phyloP scores from a whole-genome alignment of 2,329 filamentous ascomycete species.

The Fusarium cyanostomum region DNA sequence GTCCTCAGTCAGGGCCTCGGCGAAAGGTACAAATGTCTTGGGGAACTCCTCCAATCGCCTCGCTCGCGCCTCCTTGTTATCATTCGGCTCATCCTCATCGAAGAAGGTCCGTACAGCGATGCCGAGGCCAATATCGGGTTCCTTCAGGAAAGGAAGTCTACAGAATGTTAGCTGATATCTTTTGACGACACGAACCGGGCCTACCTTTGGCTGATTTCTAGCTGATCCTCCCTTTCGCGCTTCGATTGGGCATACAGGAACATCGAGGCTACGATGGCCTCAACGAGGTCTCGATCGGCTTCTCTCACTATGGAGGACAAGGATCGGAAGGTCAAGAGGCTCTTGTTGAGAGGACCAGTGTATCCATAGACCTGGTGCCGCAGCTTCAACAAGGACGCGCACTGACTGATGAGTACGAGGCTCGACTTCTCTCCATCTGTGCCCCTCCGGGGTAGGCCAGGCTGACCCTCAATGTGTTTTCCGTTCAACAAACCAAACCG shows the following conservation, averaged over 20 bases:
- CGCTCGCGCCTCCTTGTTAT: constrained; percentile 59
- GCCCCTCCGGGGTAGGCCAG: constrained; percentile 65
- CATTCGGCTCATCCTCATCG: constrained; percentile 72
- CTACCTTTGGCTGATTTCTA: constrained; percentile 77
- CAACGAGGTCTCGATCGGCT: constrained; percentile 82
- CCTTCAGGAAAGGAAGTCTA: constrained; percentile 73
- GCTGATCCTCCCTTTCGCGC: constrained; percentile 72
- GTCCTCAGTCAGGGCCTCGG: constrained; percentile 67
- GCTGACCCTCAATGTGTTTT: constrained; percentile 66
- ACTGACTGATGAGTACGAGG: constrained; percentile 84
- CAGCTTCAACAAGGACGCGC: constrained; percentile 83
- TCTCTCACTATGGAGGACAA: constrained; percentile 82
- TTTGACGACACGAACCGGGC: constrained; percentile 34
- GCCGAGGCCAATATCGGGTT: constrained; percentile 78
- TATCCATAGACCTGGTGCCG: constrained; percentile 88
- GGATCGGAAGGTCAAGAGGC: constrained; percentile 86
- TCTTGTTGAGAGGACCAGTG: constrained; percentile 91
- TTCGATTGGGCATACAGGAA: constrained; percentile 83
- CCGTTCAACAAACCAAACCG: constrained; percentile 81
- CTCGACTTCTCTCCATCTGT: constrained; percentile 78
- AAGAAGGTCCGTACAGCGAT: constrained; percentile 84
- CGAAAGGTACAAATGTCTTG: constrained; percentile 64
- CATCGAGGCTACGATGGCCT: constrained; percentile 82
- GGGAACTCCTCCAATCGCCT: constrained; percentile 62
- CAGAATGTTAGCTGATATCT: constrained; percentile 21